phyloP scores from a whole-genome alignment of 495 filamentous ascomycete species.

The Bathelium albidoporum region DNA sequence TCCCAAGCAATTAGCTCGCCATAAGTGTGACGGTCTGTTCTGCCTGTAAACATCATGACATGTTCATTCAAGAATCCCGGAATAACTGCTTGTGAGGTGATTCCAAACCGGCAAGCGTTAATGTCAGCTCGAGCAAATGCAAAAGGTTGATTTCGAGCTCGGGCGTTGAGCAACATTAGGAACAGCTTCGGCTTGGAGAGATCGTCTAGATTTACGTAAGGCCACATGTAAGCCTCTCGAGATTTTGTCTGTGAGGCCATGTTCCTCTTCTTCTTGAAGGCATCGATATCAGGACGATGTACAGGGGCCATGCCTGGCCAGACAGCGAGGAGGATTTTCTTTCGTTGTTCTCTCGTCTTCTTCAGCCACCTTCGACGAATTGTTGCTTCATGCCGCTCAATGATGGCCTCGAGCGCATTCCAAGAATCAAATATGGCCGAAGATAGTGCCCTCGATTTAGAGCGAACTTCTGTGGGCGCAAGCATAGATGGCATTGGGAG shows the following conservation, averaged over 20 bases:
- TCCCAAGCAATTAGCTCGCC: slow-evolving; percentile 36
- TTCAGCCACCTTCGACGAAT: slow-evolving; percentile 43
- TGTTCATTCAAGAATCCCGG: slow-evolving; percentile 32
- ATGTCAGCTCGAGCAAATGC: slow-evolving; percentile 34
- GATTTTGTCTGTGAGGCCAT: no score
- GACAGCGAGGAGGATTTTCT: slow-evolving; percentile 30
- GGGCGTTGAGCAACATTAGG: slow-evolving; percentile 39
- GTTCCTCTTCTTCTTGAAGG: slow-evolving; percentile 27
- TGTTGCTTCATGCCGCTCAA: neutral
- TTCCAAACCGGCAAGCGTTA: slow-evolving; percentile 25
- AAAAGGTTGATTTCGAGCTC: slow-evolving; percentile 36
- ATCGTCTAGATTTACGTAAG: slow-evolving; percentile 50
- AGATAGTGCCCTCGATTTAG: neutral
- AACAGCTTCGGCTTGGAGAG: slow-evolving; percentile 35
- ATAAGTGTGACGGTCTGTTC: slow-evolving; percentile 30
- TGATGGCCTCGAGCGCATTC: neutral
- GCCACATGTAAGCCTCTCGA: slow-evolving; percentile 37
- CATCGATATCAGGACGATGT: slow-evolving; percentile 44
- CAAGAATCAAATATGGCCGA: neutral
- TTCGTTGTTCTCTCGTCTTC: slow-evolving; percentile 34
- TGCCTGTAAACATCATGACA: slow-evolving; percentile 36
- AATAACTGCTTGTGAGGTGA: slow-evolving; percentile 21
- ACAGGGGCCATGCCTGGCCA: slow-evolving; percentile 40
- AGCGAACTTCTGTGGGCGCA: neutral
- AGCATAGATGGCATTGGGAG: neutral